Evolutionary conservation across 2,329 filamentous ascomycete genomes (phyloP), one percentile per base, ranked within the genome.

Genomic region (Penicillium sp.): DNA sequence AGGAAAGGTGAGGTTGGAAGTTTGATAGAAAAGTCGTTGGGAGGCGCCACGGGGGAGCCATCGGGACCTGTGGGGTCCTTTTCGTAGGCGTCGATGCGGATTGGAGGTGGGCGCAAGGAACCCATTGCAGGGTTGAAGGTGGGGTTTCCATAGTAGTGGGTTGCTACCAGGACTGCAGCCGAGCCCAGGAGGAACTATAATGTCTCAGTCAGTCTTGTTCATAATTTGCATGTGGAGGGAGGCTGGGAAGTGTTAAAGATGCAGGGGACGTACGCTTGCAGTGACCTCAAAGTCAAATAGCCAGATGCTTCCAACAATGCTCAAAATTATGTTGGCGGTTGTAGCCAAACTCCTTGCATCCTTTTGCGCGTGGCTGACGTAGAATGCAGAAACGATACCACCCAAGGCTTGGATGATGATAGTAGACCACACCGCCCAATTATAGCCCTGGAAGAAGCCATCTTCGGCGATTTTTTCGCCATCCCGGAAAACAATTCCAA

Each of bases 401-500:
- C 93, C 93, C 36, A 88, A 77, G 0, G 93, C 90, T 73, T 99
- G 94, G 58, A 94, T 83, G 6, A 86, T 71, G 65, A 97, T 90
- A 5, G 92, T 89, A 6, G 86, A 81, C 92, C 93, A 97, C 3
- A 97, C 93, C 21, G 93, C 82, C 82, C 86, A 89, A 72, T 96
- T 97, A 77, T 97, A 99, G 3, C 94, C 94, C 57, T 90, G 89
- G 66, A 99, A 97, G 76, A 97, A 96, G 13, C 94, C 94, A 61
- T 90, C 86, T 73, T 89, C 86, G 27, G 88, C 83, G 62, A 99
- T 92, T 41, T 89, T 88, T 60, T 87, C 85, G 27, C 93, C 94
- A 65, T 99, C 94, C 62, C 91, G 90, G 77, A 90, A 90, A 3
- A 96, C 77, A 6, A 97, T 88, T 1, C 93, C 94, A 52, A 96